Evolutionary conservation across 148 eudicot species (phyloP), one percentile per base, ranked within the genome.

Genomic region (Cornus kousa): DNA sequence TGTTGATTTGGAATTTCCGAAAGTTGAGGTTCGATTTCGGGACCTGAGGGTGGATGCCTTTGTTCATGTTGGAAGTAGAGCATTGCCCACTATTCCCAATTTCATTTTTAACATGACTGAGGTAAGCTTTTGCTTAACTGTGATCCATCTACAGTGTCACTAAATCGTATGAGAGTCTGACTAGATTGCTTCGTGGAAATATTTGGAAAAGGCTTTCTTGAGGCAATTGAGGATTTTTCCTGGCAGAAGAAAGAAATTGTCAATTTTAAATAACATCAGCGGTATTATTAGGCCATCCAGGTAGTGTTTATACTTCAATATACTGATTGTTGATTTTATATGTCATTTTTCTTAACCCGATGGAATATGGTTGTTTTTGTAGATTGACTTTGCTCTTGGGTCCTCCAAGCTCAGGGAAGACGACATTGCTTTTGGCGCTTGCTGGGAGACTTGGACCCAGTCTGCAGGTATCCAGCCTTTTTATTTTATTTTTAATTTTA

Each of bases 401-500:
- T 43, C 98, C 98, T 83, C 98, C 98, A 76, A 88, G 98, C 87
- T 93, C 98, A 62, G 98, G 98, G 55, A 95, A 95, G 85, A 95
- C 98, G 50, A 93, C 96, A 73, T 88, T 95, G 80, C 91, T 93
- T 72, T 82, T 95, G 87, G 93, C 98, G 77, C 96, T 95, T 78
- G 96, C 97, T 40, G 96, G 97, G 31, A 91, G 97, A 50, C 95
- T 90, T 83, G 93, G 88, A 40, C 68, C 80, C 32, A 87, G 88
- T 81, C 50, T 92, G 79, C 74, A 92, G 98, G 98, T 94, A 88
- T 37, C 53, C 7, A 73, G 13, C 17, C 4, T 71, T 33, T 75
- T 39, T 67, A 28, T 28, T 28, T 28, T 28, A 28, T 28, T 28
- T 28, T 28, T 28, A 28, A 28, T 28, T 28, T 28, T 28, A 28